Evolutionary conservation across 2,329 filamentous ascomycete genomes (phyloP).

Genomic region (Neophaeococcomyces aloes): DNA sequence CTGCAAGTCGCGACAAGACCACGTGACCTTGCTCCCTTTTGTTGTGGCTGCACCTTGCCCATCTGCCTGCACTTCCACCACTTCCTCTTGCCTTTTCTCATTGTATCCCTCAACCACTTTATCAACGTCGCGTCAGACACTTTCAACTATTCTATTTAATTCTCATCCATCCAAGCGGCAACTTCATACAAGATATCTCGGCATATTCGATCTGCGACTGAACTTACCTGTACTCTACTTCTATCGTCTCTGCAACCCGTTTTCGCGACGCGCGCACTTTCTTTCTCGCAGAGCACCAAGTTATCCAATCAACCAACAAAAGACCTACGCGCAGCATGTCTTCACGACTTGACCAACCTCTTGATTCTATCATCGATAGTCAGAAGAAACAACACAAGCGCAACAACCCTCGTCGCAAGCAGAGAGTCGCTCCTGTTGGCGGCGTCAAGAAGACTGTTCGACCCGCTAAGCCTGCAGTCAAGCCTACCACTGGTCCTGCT

Average conservation of each 20-base stretch:
- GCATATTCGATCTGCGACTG: too few species aligned
- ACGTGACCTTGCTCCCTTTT: not conserved
- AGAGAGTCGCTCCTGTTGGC: conserved; percentile 58
- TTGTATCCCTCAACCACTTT: not conserved
- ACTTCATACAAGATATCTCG: too few species aligned
- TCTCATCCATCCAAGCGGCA: too few species aligned
- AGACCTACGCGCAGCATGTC: conserved; percentile 53
- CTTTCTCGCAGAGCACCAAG: not conserved
- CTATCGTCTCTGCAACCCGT: too few species aligned
- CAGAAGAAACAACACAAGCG: conserved; percentile 47
- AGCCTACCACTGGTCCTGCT: conserved; percentile 54
- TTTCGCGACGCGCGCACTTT: not conserved
- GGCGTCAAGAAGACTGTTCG: conserved; percentile 72
- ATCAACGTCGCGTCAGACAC: not conserved
- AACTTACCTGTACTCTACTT: too few species aligned
- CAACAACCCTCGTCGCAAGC: conserved; percentile 36
- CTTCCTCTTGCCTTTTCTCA: not conserved
- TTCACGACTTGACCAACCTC: conserved; percentile 90
- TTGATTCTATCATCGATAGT: conserved; percentile 91
- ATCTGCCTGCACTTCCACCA: conserved; percentile 1
- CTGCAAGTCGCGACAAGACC: not conserved
- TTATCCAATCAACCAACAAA: conserved; percentile 10
- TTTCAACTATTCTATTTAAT: too few species aligned
- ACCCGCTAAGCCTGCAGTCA: conserved; percentile 32
- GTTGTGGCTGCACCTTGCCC: not conserved